Base-by-base conservation (phyloP, 805 yeast genomes). In the Blastobotrys peoriensis region DNA sequence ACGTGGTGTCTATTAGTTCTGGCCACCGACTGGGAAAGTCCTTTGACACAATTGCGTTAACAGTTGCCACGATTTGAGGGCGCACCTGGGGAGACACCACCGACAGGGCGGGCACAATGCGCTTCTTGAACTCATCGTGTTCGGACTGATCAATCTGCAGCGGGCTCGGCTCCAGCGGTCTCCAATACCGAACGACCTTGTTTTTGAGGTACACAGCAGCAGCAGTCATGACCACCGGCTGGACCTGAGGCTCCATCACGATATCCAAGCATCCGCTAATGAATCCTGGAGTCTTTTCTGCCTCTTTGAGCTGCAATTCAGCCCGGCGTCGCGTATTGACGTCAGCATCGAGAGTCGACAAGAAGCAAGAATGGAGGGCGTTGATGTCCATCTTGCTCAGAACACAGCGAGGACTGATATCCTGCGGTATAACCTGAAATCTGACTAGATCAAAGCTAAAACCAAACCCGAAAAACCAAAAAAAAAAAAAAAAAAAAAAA, bases 181-280 rank as follows among this genome's bases (percentile, higher is more conserved):
- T 54, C 97, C 97, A 89, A 41, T 75, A 71, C 30, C 76, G 71
- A 13, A 71, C 67, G 18, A 87, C 71, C 45, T 79, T 72, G 62
- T 91, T 89, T 61, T 91, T 91, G 62, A 87, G 77, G 62, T 78
- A 86, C 3, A 91, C 80, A 0, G 93, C 88, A 2, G 94, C 83
- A 9, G 94, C 85, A 40, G 78, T 67, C 53, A 80, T 75, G 40
- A 83, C 71, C 19, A 70, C 75, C 2, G 65, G 63, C 4, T 77
- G 68, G 13, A 74, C 78, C 15, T 73, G 76, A 4, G 65, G 64
- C 17, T 77, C 74, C 15, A 74, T 60, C 16, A 87, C 71, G 41
- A 88, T 81, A 58, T 86, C 91, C 38, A 91, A 67, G 62, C 95
- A 85, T 1, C 91, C 89, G 3, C 83, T 83, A 33, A 86, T 66